Evolutionary conservation across 2,329 filamentous ascomycete species (phyloP).

Genomic region (Cladophialophora immunda): DNA sequence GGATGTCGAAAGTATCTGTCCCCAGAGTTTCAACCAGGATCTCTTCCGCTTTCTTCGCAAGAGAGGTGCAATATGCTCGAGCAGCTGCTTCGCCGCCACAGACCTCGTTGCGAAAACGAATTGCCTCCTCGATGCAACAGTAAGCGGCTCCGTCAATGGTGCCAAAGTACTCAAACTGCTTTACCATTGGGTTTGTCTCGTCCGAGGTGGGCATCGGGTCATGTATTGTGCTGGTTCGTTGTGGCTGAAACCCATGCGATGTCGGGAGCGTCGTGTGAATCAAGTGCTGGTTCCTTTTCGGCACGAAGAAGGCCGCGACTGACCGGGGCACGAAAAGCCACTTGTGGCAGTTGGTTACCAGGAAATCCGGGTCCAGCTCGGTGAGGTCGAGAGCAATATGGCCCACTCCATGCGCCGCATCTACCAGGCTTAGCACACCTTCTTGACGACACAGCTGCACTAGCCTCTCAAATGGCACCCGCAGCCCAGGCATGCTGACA

Average conservation of each 20-base stretch:
- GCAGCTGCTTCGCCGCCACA: conserved; percentile 78
- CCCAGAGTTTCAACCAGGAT: conserved; percentile 68
- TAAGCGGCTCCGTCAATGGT: conserved; percentile 77
- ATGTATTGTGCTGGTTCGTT: not conserved
- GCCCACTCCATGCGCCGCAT: conserved; percentile 85
- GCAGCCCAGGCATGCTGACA: conserved; percentile 77
- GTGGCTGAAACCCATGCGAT: conserved; percentile 75
- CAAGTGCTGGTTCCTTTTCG: conserved; percentile 74
- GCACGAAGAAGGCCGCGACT: conserved; percentile 81
- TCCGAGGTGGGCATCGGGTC: conserved; percentile 20
- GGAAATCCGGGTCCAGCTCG: conserved; percentile 78
- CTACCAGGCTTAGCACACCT: conserved; percentile 75
- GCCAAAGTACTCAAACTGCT: conserved; percentile 77
- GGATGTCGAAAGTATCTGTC: conserved; percentile 72
- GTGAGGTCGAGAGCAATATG: conserved; percentile 75
- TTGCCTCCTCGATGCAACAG: conserved; percentile 73
- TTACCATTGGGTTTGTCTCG: conserved; percentile 65
- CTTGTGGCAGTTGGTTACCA: conserved; percentile 86
- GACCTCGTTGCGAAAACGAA: conserved; percentile 73
- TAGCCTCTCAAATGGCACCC: conserved; percentile 78
- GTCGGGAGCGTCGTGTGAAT: conserved; percentile 79
- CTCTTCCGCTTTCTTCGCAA: conserved; percentile 71
- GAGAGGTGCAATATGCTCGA: conserved; percentile 65
- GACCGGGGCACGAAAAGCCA: conserved; percentile 84
- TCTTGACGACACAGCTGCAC: conserved; percentile 69